Base-by-base conservation (phyloP, 139 green algal genomes). In the Micractinium sp. region DNA sequence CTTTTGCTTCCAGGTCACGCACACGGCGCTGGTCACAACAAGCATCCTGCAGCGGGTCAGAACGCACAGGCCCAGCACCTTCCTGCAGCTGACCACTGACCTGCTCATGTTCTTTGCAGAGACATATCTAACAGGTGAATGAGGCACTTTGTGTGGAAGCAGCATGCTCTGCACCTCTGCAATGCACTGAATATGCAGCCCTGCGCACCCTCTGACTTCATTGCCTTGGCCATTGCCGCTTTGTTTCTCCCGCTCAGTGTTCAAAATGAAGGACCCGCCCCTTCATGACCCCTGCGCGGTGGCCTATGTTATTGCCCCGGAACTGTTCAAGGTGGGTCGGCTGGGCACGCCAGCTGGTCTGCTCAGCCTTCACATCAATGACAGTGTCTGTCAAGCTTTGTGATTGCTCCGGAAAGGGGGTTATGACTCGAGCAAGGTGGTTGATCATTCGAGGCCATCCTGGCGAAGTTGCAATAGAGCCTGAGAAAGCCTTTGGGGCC, bases 251-350 rank as follows among this genome's bases (percentile, higher is more conserved):
- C 66, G 86, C 29, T 71, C 89, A 5, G 95, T 98, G 36, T 99
- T 99, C 84, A 80, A 92, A 5, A 98, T 99, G 81, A 67, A 92
- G 0, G 69, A 97, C 71, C 96, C 98, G 31, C 98, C 97, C 14
- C 90, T 99, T 31, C 98, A 99, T 85, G 98, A 99, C 88, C 97
- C 98, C 25, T 97, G 94, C 79, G 98, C 98, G 53, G 96, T 99
- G 29, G 95, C 93, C 0, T 98, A 93, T 63, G 95, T 98, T 22
- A 92, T 97, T 3, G 90, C 89, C 1, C 97, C 97, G 0, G 31
- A 95, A 0, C 56, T 98, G 0, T 99, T 99, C 89, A 91, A 95
- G 91, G 94, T 95, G 80, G n/a, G 88, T 1, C 2, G 18, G 39
- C 29, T 27, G 36, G 23, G 0, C 15, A 47, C 56, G 23, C 33